Evolutionary conservation across 129 eudicot genomes (phyloP).

Genomic region (Helianthus tuberosus): DNA sequence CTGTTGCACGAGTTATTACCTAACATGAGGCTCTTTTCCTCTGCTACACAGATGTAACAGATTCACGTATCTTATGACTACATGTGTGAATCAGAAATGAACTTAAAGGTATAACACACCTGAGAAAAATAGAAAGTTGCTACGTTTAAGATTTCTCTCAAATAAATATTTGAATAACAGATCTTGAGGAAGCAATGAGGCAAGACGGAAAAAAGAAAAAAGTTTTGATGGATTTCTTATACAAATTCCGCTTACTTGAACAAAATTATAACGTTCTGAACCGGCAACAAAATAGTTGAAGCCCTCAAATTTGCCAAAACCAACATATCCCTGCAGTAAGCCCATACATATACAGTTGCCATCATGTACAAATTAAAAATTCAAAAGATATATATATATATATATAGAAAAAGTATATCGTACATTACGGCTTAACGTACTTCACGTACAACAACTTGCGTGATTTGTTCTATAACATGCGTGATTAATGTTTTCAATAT

Average conservation of each 20-base stretch:
- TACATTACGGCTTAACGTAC: too few species aligned
- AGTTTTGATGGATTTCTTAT: neutral
- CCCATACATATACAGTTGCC: conserved; percentile 28
- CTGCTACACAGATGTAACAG: neutral
- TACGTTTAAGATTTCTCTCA: neutral
- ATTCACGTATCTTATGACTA: neutral
- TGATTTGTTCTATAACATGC: too few species aligned
- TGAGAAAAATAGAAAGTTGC: too few species aligned
- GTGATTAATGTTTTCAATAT: too few species aligned
- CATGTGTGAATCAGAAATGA: neutral
- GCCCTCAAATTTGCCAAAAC: conserved; percentile 78
- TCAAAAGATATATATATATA: too few species aligned
- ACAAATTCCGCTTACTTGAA: conserved; percentile 60
- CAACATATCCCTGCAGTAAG: conserved; percentile 71
- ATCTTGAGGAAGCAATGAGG: conserved; percentile 6
- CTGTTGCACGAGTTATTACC: neutral
- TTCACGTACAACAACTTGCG: too few species aligned
- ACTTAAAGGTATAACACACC: too few species aligned
- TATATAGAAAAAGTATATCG: too few species aligned
- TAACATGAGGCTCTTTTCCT: neutral
- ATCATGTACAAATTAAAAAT: neutral
- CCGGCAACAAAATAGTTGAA: conserved; percentile 73
- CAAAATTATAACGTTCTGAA: conserved; percentile 68
- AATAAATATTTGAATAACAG: neutral
- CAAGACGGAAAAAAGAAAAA: conserved; percentile 10